Base-by-base conservation (phyloP, 2,329 filamentous ascomycete genomes). In the Hirsutella thompsonii region DNA sequence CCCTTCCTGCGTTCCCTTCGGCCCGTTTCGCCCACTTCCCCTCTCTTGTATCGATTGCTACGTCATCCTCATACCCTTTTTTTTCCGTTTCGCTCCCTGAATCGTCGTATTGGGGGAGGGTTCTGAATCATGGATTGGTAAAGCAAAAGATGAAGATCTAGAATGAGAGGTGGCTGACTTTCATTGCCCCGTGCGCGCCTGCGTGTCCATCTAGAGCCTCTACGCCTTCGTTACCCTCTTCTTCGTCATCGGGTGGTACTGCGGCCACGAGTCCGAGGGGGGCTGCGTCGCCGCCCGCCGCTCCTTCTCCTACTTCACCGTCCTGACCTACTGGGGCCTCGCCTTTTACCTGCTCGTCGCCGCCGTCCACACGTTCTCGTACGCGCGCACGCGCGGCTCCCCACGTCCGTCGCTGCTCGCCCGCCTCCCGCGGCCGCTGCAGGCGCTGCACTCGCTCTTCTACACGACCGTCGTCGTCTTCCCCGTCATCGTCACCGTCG, bases 291-390 rank as follows among this genome's bases (percentile, higher is more conserved):
- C 52, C 1, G 71, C 74, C 20, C 63, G 67, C 40, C 60, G 67
- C 36, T 72, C 70, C 36, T 92, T 93, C 66, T 85, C 79, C 52
- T 93, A 77, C 68, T 93, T 94, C 66, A 93, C 87, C 21, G 69
- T 79, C 53, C 66, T 92, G 44, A 85, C 82, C 9, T 92, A 81
- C 69, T 92, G 83, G 83, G 84, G 84, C 2, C 63, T 90, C 29
- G 79, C 74, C 20, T 90, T 89, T 63, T 94, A 93, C 68, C 81
- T 81, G 56, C 67, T 79, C 42, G 64, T 80, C 52, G 69, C 81
- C 2, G 69, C 81, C 16, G 46, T 76, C 16, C 85, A 93, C 64
- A 87, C 83, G 5, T 63, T 76, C 40, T 70, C 69, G 37, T 92
- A 90, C 62, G 71, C 73, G 11, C 60, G 63, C 34, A 63, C 62